Evolutionary conservation across 2,329 filamentous ascomycete species (phyloP), one percentile per base, ranked within the genome.

Genomic region (Pseudocercospora musae): DNA sequence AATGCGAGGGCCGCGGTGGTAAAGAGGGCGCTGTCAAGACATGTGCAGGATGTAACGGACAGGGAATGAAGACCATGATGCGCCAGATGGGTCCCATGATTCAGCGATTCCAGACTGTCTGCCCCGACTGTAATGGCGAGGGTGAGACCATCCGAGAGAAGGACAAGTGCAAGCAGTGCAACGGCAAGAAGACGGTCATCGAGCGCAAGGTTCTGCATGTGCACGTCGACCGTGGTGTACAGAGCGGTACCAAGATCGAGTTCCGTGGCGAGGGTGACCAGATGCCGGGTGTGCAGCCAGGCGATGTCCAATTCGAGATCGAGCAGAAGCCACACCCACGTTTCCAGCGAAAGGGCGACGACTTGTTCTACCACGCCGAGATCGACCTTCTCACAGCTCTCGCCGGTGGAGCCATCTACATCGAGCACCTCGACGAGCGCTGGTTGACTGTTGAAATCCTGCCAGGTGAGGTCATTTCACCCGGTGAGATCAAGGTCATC

Each of bases 21-120:
- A 99, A 99, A 83, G 94, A 98, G 69, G 95, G 95, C 68, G 91
- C 95, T n/a, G 94, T 98, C 68, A 94, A 93, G 82, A 91, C 90
- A 73, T 99, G 95, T 80, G 76, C 86, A 44, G 90, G 92, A 74
- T 99, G 95, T 78, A 92, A 96, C 73, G 95, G 95, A 69, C 87
- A 90, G 68, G 95, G 95, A 79, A 96, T 97, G 91, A 98, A 98
- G 89, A 97, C 91, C 44, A 98, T 99, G 94, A 97, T 99, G 95
- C 90, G 96, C 76, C 95, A 99, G 81, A 98, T 99, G 93, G 95
- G 95, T 57, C 95, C 95, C 63, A 99, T 99, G 95, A 98, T 99
- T 72, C 96, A 99, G 82, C 91, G 95, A 62, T 99, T 99, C 87
- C 95, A 99, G 84, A 98, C 94, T 29, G 93, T 97, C 72, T 99